phyloP scores from a whole-genome alignment of 768 basidiomycete genomes.

The Leccinellum rugosiceps region DNA sequence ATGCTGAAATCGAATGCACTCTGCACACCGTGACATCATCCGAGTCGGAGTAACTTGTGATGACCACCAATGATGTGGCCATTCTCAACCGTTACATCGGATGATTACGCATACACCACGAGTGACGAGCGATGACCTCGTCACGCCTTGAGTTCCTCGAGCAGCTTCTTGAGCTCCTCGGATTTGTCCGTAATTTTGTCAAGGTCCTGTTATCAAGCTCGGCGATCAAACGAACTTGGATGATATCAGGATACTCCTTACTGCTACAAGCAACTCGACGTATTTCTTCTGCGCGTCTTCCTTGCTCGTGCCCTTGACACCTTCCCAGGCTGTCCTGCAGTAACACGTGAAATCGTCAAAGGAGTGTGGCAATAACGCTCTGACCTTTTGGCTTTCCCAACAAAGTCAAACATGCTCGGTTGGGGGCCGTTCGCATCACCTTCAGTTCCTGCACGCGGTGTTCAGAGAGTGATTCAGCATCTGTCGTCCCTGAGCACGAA shows the following conservation, averaged over 20 bases:
- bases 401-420: slow-evolving; percentile 82
- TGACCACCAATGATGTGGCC: slow-evolving; percentile 1
- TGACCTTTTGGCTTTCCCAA: slow-evolving; percentile 89
- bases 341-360: neutral
- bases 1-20: neutral
- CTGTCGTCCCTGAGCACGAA: slow-evolving; percentile 25
- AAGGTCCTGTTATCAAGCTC: slow-evolving; percentile 48
- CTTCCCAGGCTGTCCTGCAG: slow-evolving; percentile 82
- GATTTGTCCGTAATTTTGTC: slow-evolving; percentile 38
- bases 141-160: slow-evolving; percentile 57
- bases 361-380: slow-evolving; percentile 6
- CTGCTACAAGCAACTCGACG: slow-evolving; percentile 70
- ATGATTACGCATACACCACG: slow-evolving; percentile 1
- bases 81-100: neutral
- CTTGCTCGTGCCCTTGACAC: slow-evolving; percentile 63
- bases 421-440: slow-evolving; percentile 66
- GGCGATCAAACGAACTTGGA: neutral
- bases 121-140: neutral
- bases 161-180: slow-evolving; percentile 51
- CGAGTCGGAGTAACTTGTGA: neutral
- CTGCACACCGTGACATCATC: slow-evolving; percentile 7
- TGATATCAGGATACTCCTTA: slow-evolving; percentile 29
- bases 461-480: neutral
- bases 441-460: slow-evolving; percentile 53
- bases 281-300: slow-evolving; percentile 75